Percentiles rank a stretch among this genome's conserved stretches.
These are phyloP conservation scores for Mycena citricolor DNA, from an alignment of 1,284 basidiomycete species.

Conservation along the genomic window DNA sequence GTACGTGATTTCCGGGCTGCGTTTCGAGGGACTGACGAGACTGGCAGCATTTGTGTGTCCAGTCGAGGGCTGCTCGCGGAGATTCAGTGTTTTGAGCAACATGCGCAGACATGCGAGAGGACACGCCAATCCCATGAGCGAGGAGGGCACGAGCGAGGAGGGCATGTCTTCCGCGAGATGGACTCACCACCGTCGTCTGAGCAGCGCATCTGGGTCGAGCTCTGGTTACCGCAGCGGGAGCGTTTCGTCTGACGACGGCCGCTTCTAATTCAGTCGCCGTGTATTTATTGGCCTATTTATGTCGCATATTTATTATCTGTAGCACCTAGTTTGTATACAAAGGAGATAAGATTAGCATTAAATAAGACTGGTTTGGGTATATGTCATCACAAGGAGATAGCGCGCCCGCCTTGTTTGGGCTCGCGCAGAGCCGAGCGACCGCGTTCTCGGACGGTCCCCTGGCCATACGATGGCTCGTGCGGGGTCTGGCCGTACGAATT, in stretches of 20 bases:
- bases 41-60: constrained; percentile 71
- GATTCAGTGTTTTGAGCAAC: constrained; percentile 84
- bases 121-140: constrained; percentile 37
- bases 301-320: constrained; percentile 17
- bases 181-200: constrained; percentile 35
- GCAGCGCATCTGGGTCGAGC: constrained; percentile 41
- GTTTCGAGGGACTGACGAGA: constrained; percentile 15
- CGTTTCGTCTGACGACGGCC: constrained; percentile 35
- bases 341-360: too few species aligned
- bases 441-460: constrained; percentile 44
- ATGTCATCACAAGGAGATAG: constrained; percentile 68
- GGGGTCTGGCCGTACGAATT: constrained; percentile 49
- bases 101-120: constrained; percentile 82
- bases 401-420: constrained; percentile 61
- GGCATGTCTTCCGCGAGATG: constrained; percentile 25
- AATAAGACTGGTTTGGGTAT: too few species aligned
- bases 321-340: neutral
- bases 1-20: constrained; percentile 44
- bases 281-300: too few species aligned
- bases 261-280: too few species aligned
- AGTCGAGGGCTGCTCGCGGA: constrained; percentile 71
- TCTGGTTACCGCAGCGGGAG: constrained; percentile 39
- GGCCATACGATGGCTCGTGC: constrained; percentile 22
- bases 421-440: constrained; percentile 62
- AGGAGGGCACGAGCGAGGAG: constrained; percentile 47